Evolutionary conservation across 1,284 basidiomycete species (phyloP).

Genomic region (Pyrrhoderma lamaoense): DNA sequence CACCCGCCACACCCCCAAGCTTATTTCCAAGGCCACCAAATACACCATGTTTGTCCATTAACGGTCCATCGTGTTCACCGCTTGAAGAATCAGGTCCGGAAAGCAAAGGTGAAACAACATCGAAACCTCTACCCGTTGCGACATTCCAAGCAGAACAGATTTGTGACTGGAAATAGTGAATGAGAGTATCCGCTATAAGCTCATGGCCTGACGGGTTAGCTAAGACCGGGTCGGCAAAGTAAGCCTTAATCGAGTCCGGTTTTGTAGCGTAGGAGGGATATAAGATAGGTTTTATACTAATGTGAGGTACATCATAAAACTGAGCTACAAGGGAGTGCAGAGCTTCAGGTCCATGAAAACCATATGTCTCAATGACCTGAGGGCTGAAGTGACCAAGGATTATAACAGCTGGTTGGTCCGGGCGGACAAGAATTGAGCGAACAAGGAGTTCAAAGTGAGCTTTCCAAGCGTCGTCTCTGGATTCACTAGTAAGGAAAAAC

Average conservation of each 20-base stretch:
- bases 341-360: slow-evolving; percentile 83
- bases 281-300: slow-evolving; percentile 76
- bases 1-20: slow-evolving; percentile 38
- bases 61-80: slow-evolving; percentile 23
- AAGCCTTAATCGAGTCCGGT: slow-evolving; percentile 60
- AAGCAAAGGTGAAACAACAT: slow-evolving; percentile 41
- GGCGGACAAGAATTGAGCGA: slow-evolving; percentile 81
- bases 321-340: slow-evolving; percentile 85
- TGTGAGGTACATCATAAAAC: slow-evolving; percentile 91
- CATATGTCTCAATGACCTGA: slow-evolving; percentile 69
- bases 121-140: slow-evolving; percentile 57
- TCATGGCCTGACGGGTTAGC: slow-evolving; percentile 76
- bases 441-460: slow-evolving; percentile 87
- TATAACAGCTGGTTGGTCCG: slow-evolving; percentile 83
- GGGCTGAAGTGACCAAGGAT: slow-evolving; percentile 89
- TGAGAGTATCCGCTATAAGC: slow-evolving; percentile 77
- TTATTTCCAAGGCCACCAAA: slow-evolving; percentile 65
- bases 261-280: slow-evolving; percentile 78
- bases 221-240: slow-evolving; percentile 80
- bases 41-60: slow-evolving; percentile 45
- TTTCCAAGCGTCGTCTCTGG: slow-evolving; percentile 63
- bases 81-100: slow-evolving; percentile 26
- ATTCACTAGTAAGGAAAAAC: slow-evolving; percentile 6
- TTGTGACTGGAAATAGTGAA: slow-evolving; percentile 82
- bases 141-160: slow-evolving; percentile 81